Percentiles rank a stretch among this genome's conserved stretches.
phyloP scores from a whole-genome alignment of 2,329 filamentous ascomycete species.

The Bimuria novae-zelandiae region DNA sequence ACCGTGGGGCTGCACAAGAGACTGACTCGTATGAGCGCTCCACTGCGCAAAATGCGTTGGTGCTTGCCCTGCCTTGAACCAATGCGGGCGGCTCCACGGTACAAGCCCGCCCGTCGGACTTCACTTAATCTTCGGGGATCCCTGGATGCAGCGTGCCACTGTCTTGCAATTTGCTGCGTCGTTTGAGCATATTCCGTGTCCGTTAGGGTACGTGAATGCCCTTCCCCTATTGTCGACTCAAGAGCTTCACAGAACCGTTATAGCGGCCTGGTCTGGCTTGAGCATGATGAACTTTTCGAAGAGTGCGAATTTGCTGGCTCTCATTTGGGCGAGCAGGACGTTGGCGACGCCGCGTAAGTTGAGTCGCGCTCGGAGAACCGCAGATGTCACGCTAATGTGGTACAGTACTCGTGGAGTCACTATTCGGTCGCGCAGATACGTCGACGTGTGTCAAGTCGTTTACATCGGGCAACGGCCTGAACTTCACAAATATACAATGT shows the following conservation, averaged over 20 bases:
- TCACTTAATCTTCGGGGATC: constrained; percentile 5
- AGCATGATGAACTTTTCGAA: constrained; percentile 1
- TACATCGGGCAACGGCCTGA: constrained; percentile 34
- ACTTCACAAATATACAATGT: constrained; percentile 36
- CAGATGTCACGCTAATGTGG: constrained; percentile 15
- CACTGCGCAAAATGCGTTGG: not conserved
- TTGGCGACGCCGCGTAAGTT: constrained; percentile 33
- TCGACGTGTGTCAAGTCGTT: constrained; percentile 27
- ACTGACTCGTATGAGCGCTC: not conserved
- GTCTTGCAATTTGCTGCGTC: not conserved
- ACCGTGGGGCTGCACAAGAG: not conserved
- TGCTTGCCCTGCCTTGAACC: too few relatives aligned
- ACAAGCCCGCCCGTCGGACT: constrained; percentile 1
- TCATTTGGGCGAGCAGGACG: constrained; percentile 26
- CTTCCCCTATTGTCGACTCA: not conserved
- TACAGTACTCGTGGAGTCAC: constrained; percentile 23
- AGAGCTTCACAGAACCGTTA: not conserved
- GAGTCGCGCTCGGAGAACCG: not conserved
- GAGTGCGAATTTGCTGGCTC: constrained; percentile 20
- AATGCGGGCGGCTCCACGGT: too few relatives aligned
- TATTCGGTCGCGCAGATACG: constrained; percentile 15
- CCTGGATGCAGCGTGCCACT: not conserved
- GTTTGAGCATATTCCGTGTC: constrained; percentile 6
- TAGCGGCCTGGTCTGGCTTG: not conserved
- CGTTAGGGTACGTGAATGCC: not conserved